These are phyloP conservation scores for Monosporascus cannonballus DNA, from an alignment of 2,329 filamentous ascomycete species.

Conservation along the genomic window DNA sequence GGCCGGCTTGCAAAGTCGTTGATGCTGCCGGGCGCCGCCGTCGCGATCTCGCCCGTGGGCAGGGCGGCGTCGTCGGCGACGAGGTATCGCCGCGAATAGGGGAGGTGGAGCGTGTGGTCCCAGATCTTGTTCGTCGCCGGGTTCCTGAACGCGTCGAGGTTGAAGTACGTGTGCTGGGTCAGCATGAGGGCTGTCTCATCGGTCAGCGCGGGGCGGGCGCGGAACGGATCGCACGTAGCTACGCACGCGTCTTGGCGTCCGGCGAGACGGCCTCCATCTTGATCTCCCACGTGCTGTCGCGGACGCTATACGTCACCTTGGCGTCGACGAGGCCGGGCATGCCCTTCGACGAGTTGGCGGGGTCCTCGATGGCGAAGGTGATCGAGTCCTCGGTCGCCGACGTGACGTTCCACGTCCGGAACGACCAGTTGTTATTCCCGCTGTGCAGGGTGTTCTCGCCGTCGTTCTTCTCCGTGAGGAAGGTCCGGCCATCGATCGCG, in stretches of 20 bases:
- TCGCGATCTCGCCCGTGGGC: constrained; percentile 56
- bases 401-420: constrained; percentile 56
- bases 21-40: constrained; percentile 48
- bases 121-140: constrained; percentile 47
- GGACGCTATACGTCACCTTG: constrained; percentile 57
- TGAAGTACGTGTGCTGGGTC: constrained; percentile 63
- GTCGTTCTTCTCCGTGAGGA: constrained; percentile 48
- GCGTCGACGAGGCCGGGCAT: constrained; percentile 57
- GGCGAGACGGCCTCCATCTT: constrained; percentile 53
- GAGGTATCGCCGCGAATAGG: constrained; percentile 54
- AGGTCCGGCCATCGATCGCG: constrained; percentile 46
- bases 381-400: constrained; percentile 49
- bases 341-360: constrained; percentile 49
- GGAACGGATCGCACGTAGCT: not conserved
- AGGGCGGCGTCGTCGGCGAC: constrained; percentile 49
- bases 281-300: constrained; percentile 50
- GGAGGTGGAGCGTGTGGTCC: constrained; percentile 58
- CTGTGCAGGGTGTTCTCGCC: constrained; percentile 51
- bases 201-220: constrained; percentile 15
- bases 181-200: constrained; percentile 48
- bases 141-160: constrained; percentile 59
- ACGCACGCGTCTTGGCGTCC: constrained; percentile 37
- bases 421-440: constrained; percentile 57
- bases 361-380: constrained; percentile 59
- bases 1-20: constrained; percentile 61